Evolutionary conservation across 2,329 filamentous ascomycete genomes (phyloP).

Genomic region (Neobulgaria alba): DNA sequence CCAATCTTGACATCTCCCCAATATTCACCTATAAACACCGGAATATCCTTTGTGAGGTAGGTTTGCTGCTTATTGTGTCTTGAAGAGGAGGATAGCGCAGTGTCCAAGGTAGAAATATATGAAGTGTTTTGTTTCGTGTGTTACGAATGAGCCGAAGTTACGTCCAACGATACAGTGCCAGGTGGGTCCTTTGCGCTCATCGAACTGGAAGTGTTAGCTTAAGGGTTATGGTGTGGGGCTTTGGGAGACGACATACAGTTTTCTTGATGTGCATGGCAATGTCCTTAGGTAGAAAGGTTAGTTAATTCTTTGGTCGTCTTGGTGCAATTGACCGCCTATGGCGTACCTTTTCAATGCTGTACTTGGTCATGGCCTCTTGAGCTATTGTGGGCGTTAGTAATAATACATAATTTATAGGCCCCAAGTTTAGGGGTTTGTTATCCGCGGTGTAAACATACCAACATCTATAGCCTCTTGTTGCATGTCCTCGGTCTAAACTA

Average conservation of each 20-base stretch:
- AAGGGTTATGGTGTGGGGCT: neutral
- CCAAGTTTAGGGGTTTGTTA: slow-evolving; percentile 38
- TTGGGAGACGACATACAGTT: slow-evolving; percentile 47
- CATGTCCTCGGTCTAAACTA: slow-evolving; percentile 83
- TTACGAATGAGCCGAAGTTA: slow-evolving; percentile 99
- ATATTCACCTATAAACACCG: too few species aligned
- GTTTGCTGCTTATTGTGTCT: slow-evolving; percentile 68
- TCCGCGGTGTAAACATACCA: slow-evolving; percentile 53
- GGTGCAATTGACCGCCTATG: too few species aligned
- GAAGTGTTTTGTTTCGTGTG: slow-evolving; percentile 98
- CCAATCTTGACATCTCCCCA: too few species aligned
- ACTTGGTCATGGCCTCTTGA: slow-evolving; percentile 63
- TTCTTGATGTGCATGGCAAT: slow-evolving; percentile 95
- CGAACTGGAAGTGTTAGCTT: slow-evolving; percentile 55
- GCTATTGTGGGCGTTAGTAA: slow-evolving; percentile 38
- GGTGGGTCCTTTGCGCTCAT: slow-evolving; percentile 91
- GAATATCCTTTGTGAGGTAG: neutral
- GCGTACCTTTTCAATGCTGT: slow-evolving; percentile 60
- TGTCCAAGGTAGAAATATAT: slow-evolving; percentile 99
- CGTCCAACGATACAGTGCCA: slow-evolving; percentile 99
- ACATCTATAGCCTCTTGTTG: slow-evolving; percentile 92
- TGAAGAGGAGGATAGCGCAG: slow-evolving; percentile 96
- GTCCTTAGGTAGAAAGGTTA: slow-evolving; percentile 48
- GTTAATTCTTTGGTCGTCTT: too few species aligned
- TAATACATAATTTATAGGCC: slow-evolving; percentile 34